phyloP scores from a whole-genome alignment of 305 asterid genomes.

The Fraxinus floribunda region DNA sequence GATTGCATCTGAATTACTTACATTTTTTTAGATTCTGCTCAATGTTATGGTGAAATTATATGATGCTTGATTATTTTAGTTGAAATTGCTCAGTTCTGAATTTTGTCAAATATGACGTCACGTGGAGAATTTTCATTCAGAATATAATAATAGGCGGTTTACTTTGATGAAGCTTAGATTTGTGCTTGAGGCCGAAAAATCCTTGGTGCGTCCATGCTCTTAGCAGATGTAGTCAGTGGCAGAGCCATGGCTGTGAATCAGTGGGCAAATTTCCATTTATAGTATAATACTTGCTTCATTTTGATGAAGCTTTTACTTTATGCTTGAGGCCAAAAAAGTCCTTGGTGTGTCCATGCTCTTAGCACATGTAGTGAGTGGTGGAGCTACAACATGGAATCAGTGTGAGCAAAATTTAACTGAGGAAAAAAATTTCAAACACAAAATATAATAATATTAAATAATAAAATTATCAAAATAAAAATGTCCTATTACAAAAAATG shows the following conservation, averaged over 20 bases:
- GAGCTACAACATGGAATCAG: neutral
- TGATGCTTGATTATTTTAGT: neutral
- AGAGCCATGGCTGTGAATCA: neutral
- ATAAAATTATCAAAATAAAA: neutral
- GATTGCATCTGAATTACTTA: neutral
- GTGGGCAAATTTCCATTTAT: neutral
- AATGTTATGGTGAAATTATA: neutral
- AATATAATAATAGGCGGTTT: neutral
- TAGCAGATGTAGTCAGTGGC: neutral
- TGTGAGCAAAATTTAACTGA: neutral
- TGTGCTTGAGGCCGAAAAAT: neutral
- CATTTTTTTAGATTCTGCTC: neutral
- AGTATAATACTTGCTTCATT: neutral
- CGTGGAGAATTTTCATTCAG: neutral
- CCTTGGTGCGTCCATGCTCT: neutral
- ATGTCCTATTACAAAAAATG: neutral
- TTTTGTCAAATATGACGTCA: neutral
- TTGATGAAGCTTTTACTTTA: neutral
- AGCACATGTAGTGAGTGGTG: neutral
- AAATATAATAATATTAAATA: neutral
- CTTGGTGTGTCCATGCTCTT: neutral
- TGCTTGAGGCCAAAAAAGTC: slow-evolving; percentile 1
- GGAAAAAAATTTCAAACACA: neutral
- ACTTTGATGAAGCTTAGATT: neutral
- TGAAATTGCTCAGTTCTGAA: neutral